Evolutionary conservation across 805 yeast genomes (phyloP).

Genomic region (Metschnikowia colocasiae): DNA sequence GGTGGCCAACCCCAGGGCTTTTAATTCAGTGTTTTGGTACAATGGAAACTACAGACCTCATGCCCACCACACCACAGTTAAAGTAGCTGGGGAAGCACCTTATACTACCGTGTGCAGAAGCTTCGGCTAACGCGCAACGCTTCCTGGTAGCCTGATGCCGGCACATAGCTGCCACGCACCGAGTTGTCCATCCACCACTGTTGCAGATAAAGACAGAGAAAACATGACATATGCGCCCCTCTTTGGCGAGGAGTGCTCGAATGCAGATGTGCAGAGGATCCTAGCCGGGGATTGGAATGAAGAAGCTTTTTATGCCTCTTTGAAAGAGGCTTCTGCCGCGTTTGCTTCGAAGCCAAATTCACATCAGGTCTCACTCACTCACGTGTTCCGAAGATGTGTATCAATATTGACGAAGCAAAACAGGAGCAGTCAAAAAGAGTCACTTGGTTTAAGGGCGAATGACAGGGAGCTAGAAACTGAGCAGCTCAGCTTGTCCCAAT

Average conservation of each 20-base stretch:
- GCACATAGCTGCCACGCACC: neutral
- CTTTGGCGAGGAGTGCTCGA: neutral
- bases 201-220: neutral
- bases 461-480: neutral
- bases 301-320: neutral
- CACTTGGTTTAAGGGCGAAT: neutral
- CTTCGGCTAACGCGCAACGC: too few species aligned
- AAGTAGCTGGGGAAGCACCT: too few species aligned
- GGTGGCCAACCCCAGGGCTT: too few species aligned
- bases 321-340: neutral
- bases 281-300: neutral
- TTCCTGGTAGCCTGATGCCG: neutral
- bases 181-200: neutral
- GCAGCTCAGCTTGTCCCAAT: neutral
- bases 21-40: too few species aligned
- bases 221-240: neutral
- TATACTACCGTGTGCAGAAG: too few species aligned
- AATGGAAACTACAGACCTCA: too few species aligned
- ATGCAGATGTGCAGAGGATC: neutral
- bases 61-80: too few species aligned
- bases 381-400: conserved; percentile 1
- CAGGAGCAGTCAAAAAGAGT: neutral
- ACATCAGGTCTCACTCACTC: neutral
- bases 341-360: neutral
- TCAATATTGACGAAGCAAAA: conserved; percentile 1